A percentile compares a stretch with the other conserved stretches of the same genome.
Evolutionary conservation across 2,329 filamentous ascomycete species (phyloP).

Genomic region (Ophidiomyces ophidiicola): DNA sequence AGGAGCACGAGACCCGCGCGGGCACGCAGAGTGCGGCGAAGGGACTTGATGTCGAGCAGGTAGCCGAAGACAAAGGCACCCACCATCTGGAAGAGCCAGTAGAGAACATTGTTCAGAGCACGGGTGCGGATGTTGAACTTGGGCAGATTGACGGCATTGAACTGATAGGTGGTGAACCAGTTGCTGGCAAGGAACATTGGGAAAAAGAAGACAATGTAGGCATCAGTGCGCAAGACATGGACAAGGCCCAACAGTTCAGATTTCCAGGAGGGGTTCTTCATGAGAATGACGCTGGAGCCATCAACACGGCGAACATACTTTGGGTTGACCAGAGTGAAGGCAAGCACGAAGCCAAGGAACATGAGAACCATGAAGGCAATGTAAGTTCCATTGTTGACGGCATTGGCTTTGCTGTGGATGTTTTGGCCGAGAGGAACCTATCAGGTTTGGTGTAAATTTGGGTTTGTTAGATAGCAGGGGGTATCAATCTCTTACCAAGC

Average conservation of each 20-base stretch:
- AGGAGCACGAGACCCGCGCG: conserved; percentile 51
- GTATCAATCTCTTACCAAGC: conserved; percentile 40
- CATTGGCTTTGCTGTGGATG: conserved; percentile 30
- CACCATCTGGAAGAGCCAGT: conserved; percentile 67
- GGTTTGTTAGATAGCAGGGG: neutral
- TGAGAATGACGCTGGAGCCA: conserved; percentile 67
- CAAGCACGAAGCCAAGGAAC: conserved; percentile 55
- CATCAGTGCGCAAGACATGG: conserved; percentile 57
- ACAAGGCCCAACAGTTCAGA: conserved; percentile 65
- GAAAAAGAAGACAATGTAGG: conserved; percentile 63
- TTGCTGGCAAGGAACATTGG: conserved; percentile 73
- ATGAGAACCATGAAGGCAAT: conserved; percentile 80
- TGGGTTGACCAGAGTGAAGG: conserved; percentile 59
- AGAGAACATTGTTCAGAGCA: conserved; percentile 65
- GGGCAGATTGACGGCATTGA: conserved; percentile 58
- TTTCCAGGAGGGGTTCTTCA: conserved; percentile 82
- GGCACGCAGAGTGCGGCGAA: conserved; percentile 56
- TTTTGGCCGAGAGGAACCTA: conserved; percentile 38
- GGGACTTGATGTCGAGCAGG: conserved; percentile 48
- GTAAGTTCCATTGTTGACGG: conserved; percentile 62
- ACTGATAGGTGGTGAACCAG: conserved; percentile 70
- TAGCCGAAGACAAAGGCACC: conserved; percentile 63
- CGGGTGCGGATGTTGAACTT: conserved; percentile 63
- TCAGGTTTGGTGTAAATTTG: conserved; percentile 1
- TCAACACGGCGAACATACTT: conserved; percentile 61